Percentiles rank a stretch among this genome's conserved stretches.
These are phyloP conservation scores for Colletotrichum agaves DNA, from an alignment of 2,329 filamentous ascomycete species.

Conservation along the genomic window DNA sequence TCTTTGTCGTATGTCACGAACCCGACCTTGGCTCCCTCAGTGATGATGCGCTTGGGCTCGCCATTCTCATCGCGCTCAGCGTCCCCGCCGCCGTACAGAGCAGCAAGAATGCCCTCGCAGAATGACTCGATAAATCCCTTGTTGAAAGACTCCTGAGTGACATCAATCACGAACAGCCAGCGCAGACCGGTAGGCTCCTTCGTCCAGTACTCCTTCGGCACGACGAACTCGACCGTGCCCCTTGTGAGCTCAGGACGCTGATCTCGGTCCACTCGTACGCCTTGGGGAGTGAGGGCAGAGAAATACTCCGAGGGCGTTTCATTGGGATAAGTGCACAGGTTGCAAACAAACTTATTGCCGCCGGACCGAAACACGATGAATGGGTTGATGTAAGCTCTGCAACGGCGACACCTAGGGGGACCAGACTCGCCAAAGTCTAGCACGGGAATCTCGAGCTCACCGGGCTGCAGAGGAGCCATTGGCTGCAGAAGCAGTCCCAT, in stretches of 20 bases:
- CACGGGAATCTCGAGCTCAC: constrained; percentile 88
- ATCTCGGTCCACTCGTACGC: constrained; percentile 86
- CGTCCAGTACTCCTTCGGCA: constrained; percentile 99
- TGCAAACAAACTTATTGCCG: constrained; percentile 97
- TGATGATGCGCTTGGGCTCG: constrained; percentile 68
- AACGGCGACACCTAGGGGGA: constrained; percentile 90
- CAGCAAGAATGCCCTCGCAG: constrained; percentile 86
- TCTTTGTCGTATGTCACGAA: constrained; percentile 97
- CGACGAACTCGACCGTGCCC: constrained; percentile 94
- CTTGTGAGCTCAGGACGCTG: constrained; percentile 89
- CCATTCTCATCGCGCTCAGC: constrained; percentile 64
- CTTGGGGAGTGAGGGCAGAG: constrained; percentile 86
- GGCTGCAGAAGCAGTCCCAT: constrained; percentile 91
- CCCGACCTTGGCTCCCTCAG: constrained; percentile 85
- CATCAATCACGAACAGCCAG: constrained; percentile 93
- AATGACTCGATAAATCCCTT: constrained; percentile 91
- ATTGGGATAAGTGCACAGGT: constrained; percentile 97
- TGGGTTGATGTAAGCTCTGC: constrained; percentile 96
- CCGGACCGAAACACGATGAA: constrained; percentile 98
- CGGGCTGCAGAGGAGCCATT: constrained; percentile 82
- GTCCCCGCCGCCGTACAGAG: constrained; percentile 80
- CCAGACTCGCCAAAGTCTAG: constrained; percentile 94
- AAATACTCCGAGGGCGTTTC: constrained; percentile 95
- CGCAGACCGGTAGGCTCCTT: constrained; percentile 89
- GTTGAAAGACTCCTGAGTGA: constrained; percentile 90